Evolutionary conservation across 2,329 filamentous ascomycete species (phyloP).

Genomic region (Penicillium glabrum): DNA sequence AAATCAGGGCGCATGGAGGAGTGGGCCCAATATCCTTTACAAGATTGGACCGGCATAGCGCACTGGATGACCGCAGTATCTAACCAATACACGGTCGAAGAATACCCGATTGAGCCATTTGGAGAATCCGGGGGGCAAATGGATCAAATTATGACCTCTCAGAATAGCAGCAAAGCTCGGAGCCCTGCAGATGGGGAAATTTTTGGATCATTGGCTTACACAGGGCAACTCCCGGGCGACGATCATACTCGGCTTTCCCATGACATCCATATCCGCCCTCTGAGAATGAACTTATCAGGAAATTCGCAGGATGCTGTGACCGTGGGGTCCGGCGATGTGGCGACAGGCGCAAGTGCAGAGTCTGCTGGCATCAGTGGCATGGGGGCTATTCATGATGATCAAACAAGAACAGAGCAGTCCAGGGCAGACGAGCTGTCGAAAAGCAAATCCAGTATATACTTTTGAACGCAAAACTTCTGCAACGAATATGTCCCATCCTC

Average conservation of each 20-base stretch:
- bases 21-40: conserved; percentile 21
- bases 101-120: background rate
- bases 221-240: background rate
- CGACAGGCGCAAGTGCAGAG: conserved; percentile 3
- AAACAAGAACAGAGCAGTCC: background rate
- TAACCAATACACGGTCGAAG: conserved; percentile 13
- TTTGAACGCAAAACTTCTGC: conserved; percentile 7
- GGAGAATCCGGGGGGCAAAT: background rate
- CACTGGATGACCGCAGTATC: conserved; percentile 17
- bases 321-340: background rate
- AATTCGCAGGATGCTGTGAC: conserved; percentile 3
- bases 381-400: background rate
- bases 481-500: background rate
- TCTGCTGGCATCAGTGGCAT: background rate
- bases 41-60: conserved; percentile 16
- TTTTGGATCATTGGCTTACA: background rate
- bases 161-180: background rate
- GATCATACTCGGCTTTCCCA: conserved; percentile 3
- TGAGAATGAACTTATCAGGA: conserved; percentile 4
- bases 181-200: background rate
- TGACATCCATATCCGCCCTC: conserved; percentile 4
- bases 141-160: background rate
- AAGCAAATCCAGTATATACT: conserved; percentile 19
- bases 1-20: conserved; percentile 23
- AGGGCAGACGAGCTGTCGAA: conserved; percentile 19